Conservation (phyloP, 2,329 filamentous ascomycete species). For the Aplosporella prunicola region DNA sequence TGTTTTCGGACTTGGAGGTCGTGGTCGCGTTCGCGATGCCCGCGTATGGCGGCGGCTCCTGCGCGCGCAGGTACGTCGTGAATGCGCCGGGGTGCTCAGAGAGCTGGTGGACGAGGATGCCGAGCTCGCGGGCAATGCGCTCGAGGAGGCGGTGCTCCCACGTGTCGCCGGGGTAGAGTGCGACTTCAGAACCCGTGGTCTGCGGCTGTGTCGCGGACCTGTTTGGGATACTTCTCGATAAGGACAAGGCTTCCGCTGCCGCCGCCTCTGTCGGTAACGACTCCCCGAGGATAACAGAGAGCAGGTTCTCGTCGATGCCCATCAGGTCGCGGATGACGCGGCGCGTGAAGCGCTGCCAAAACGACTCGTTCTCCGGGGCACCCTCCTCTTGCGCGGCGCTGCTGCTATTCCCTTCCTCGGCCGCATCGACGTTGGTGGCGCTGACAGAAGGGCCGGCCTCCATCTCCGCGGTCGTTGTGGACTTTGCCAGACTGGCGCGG, state of each 20-base stretch:
- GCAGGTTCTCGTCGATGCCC: slow-evolving; percentile 75
- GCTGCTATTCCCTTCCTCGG: slow-evolving; percentile 30
- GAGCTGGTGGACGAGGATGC: slow-evolving; percentile 70
- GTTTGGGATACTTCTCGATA: too few relatives aligned
- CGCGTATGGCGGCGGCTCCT: slow-evolving; percentile 59
- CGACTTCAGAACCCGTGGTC: slow-evolving; percentile 22
- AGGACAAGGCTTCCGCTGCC: slow-evolving; percentile 21
- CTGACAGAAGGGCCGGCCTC: slow-evolving; percentile 1
- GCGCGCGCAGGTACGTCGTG: slow-evolving; percentile 61
- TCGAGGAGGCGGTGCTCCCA: slow-evolving; percentile 78
- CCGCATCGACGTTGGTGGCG: slow-evolving; percentile 31
- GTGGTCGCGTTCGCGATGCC: slow-evolving; percentile 46
- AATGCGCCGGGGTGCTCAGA: slow-evolving; percentile 85
- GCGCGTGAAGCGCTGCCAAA: slow-evolving; percentile 73
- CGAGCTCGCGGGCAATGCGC: slow-evolving; percentile 77
- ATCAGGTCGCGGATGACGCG: slow-evolving; percentile 83
- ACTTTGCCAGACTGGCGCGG: slow-evolving; percentile 39
- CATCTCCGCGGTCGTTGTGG: background rate
- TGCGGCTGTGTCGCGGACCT: too few relatives aligned
- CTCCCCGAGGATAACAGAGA: slow-evolving; percentile 84
- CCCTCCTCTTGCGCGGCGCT: slow-evolving; percentile 13
- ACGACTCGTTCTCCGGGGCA: slow-evolving; percentile 46
- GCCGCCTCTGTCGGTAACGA: slow-evolving; percentile 45
- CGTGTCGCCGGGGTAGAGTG: slow-evolving; percentile 27
- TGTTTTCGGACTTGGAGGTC: too few relatives aligned